Base-by-base conservation (phyloP, 331 rosid species). In the Saraca asoca region DNA sequence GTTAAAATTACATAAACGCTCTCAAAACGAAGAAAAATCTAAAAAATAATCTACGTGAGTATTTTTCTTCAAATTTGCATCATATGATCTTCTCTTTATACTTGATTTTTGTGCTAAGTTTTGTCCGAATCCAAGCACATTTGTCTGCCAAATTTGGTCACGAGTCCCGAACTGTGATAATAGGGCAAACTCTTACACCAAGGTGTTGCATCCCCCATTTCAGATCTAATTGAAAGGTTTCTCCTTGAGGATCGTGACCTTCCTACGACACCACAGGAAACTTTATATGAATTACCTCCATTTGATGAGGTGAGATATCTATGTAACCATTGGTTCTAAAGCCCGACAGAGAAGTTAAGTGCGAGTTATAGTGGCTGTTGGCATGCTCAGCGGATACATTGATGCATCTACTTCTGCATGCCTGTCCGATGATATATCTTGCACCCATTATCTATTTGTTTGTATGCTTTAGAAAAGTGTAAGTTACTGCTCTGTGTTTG, bases 201-300 rank as follows among this genome's bases (percentile, higher is more conserved):
- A 85, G 97, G 99, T 66, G 75, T 86, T 42, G 70, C 85, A 6
- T 94, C 99, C 6, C 99, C 97, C 61, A 88, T 94, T 67, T 90
- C 97, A 51, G 97, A 94, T 81, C 88, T 94, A 58, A 84, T 92
- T 24, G 89, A 83, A 81, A 90, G 99, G 70, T 85, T 94, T 80
- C 97, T 94, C 29, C 87, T 94, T 41, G 99, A 90, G 78, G 99
- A 94, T 42, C 92, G 87, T 9, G 97, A 94, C 39, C 85, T 86
- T 50, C 97, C 97, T 71, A 96, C 97, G 67, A 80, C 86, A 42
- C 88, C 89, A 13, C 91, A 78, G 58, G 99, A 90, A 80, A 83
- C 87, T 57, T 78, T 85, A 55, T 90, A 83, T 61, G 96, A 90
- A 86, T 80, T 81, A 53, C 99, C 97, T 24, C 99, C 99, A 11